These are phyloP conservation scores for Harringtonia lauricola DNA, from an alignment of 2,329 filamentous ascomycete genomes.

Conservation along the genomic window DNA sequence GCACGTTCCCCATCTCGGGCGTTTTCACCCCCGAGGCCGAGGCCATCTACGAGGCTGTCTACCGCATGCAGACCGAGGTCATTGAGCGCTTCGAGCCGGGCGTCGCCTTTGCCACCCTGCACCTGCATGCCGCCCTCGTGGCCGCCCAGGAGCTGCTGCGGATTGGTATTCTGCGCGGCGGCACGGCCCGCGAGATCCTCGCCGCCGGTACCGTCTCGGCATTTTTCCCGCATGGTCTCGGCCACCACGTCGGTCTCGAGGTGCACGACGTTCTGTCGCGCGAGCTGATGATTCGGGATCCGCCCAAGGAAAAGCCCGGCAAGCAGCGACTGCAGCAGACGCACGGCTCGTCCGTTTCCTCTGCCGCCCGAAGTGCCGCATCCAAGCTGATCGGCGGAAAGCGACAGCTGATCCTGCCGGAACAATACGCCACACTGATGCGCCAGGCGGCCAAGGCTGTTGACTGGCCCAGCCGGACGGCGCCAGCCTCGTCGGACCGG, in stretches of 20 bases:
- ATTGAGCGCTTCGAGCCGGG: conserved; percentile 60
- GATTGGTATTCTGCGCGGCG: conserved; percentile 61
- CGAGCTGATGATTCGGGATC: conserved; percentile 19
- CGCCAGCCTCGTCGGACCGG: not conserved
- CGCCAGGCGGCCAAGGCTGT: conserved; percentile 4
- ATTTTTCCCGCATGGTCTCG: conserved; percentile 57
- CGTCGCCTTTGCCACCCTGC: conserved; percentile 58
- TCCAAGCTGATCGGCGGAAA: conserved; percentile 23
- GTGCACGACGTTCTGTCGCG: conserved; percentile 46
- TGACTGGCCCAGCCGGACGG: not conserved
- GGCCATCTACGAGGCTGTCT: conserved; percentile 66
- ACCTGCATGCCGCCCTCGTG: conserved; percentile 60
- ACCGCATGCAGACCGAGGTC: conserved; percentile 69
- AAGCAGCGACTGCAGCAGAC: not conserved
- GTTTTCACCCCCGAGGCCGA: conserved; percentile 56
- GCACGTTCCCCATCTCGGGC: conserved; percentile 71
- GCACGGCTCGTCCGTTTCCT: no score
- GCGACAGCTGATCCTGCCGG: conserved; percentile 27
- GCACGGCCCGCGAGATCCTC: conserved; percentile 41
- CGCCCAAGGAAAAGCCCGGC: not conserved
- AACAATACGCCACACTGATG: conserved; percentile 21
- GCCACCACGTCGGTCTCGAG: conserved; percentile 56
- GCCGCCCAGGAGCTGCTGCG: conserved; percentile 59
- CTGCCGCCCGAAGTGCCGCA: not conserved
- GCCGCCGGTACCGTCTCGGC: conserved; percentile 42